Conservation (phyloP, 768 basidiomycete genomes). For the Suillus subalutaceus region DNA sequence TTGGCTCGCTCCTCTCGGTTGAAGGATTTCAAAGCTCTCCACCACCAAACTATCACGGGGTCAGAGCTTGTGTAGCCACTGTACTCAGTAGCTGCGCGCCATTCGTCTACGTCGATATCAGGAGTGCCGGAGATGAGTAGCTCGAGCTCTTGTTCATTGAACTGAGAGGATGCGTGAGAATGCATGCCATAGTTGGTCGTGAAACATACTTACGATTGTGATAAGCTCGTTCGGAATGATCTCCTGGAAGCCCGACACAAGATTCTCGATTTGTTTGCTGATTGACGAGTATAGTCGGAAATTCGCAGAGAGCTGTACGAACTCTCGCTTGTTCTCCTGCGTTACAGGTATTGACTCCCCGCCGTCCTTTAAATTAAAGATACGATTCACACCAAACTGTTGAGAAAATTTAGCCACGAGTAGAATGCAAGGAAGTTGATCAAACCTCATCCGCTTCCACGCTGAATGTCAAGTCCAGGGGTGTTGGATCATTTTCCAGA, state of each 20-base stretch:
- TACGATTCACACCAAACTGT: conserved; percentile 89
- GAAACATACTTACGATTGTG: conserved; percentile 68
- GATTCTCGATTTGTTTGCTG: conserved; percentile 91
- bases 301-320: conserved; percentile 93
- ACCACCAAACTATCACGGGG: conserved; percentile 98
- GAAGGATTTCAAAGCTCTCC: conserved; percentile 97
- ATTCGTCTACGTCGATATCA: conserved; percentile 98
- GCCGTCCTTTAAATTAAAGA: conserved; percentile 83
- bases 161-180: conserved; percentile 46
- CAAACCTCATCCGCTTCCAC: conserved; percentile 90
- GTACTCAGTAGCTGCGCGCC: conserved; percentile 91
- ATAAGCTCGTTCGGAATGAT: conserved; percentile 97
- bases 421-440: conserved; percentile 6
- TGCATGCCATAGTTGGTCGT: conserved; percentile 12
- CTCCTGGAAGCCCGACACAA: conserved; percentile 93
- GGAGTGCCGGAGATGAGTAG: conserved; percentile 95
- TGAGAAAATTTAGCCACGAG: conserved; percentile 4
- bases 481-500: conserved; percentile 90
- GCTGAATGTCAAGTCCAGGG: conserved; percentile 89
- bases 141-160: conserved; percentile 94
- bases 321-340: conserved; percentile 95
- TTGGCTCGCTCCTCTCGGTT: conserved; percentile 96
- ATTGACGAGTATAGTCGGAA: conserved; percentile 93
- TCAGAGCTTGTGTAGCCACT: conserved; percentile 87
- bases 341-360: conserved; percentile 89